Percentiles rank a stretch among this genome's conserved stretches.
Evolutionary conservation across 1,139 yeast species (phyloP).

Genomic region (Hyphopichia fennica): DNA sequence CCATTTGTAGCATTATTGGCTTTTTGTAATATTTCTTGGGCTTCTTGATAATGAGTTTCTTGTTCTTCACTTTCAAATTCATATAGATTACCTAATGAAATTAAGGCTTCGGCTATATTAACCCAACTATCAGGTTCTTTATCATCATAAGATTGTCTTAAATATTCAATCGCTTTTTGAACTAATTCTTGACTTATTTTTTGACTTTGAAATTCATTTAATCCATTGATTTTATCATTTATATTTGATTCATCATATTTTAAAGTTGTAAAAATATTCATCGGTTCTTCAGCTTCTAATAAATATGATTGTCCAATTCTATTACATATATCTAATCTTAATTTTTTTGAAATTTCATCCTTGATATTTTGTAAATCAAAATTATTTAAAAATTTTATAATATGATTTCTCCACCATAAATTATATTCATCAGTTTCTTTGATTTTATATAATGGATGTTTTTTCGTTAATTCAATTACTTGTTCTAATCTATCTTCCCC

Average conservation of each 20-base stretch:
- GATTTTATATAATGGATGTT: constrained; percentile 57
- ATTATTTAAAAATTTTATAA: constrained; percentile 40
- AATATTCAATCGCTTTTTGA: constrained; percentile 55
- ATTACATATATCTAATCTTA: constrained; percentile 41
- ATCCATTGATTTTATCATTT: constrained; percentile 20
- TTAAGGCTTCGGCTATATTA: constrained; percentile 79
- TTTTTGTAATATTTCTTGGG: constrained; percentile 58
- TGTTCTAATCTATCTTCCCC: constrained; percentile 25
- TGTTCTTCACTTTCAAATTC: constrained; percentile 67
- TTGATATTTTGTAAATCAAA: constrained; percentile 23
- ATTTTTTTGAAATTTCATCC: constrained; percentile 12
- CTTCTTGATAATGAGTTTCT: constrained; percentile 60
- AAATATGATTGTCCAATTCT: constrained; percentile 62
- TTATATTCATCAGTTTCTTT: constrained; percentile 38
- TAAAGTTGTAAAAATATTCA: constrained; percentile 54
- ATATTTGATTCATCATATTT: constrained; percentile 57
- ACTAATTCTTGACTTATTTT: constrained; percentile 50
- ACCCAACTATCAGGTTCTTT: constrained; percentile 84
- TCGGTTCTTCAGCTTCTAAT: constrained; percentile 63
- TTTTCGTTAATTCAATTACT: constrained; percentile 34
- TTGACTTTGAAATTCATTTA: constrained; percentile 46
- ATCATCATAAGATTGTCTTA: constrained; percentile 60
- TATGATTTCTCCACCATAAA: constrained; percentile 59
- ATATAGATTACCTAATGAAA: constrained; percentile 72
- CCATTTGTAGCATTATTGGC: constrained; percentile 81